Conservation (phyloP, 1,139 yeast species). For the Suhomyces ambrosiae region DNA sequence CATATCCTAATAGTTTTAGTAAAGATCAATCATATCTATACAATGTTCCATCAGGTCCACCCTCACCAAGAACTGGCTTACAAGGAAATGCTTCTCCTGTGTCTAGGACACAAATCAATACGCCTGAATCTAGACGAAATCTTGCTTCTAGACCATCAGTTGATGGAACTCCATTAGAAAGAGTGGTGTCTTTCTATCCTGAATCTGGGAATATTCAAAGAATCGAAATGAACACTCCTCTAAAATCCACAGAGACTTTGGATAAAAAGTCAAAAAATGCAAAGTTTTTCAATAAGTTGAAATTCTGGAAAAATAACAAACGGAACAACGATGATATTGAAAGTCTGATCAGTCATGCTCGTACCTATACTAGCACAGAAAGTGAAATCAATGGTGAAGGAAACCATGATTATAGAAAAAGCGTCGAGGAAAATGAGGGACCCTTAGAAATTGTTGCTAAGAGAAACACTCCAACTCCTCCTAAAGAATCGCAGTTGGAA, state of each 20-base stretch:
- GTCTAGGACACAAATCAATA: slow-evolving; percentile 3
- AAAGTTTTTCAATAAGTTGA: slow-evolving; percentile 38
- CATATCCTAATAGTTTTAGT: slow-evolving; percentile 8
- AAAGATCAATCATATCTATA: slow-evolving; percentile 2
- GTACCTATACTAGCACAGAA: slow-evolving; percentile 11
- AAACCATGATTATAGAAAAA: background rate
- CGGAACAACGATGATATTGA: slow-evolving; percentile 15
- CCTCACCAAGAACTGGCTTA: slow-evolving; percentile 6
- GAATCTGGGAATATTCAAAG: slow-evolving; percentile 25
- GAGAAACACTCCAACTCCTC: slow-evolving; percentile 10
- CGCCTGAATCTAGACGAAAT: slow-evolving; percentile 10
- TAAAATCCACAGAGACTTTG: slow-evolving; percentile 5
- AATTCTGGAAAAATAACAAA: slow-evolving; percentile 44
- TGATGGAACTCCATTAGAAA: slow-evolving; percentile 23
- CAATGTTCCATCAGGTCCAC: slow-evolving; percentile 7
- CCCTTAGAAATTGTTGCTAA: slow-evolving; percentile 13
- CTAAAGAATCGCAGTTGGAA: slow-evolving; percentile 1
- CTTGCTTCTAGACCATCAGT: slow-evolving; percentile 7
- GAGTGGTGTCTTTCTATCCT: slow-evolving; percentile 41
- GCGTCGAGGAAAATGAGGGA: slow-evolving; percentile 9
- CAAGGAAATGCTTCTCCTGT: slow-evolving; percentile 3
- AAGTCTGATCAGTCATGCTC: slow-evolving; percentile 12
- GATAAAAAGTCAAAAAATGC: slow-evolving; percentile 24
- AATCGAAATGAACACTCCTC: slow-evolving; percentile 2
- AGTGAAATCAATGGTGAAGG: slow-evolving; percentile 3